A percentile compares a stretch with the other conserved stretches of the same genome.
These are phyloP conservation scores for Tetrahymena thermophila DNA, from an alignment of 73 alveolate genomes.

Conservation along the genomic window DNA sequence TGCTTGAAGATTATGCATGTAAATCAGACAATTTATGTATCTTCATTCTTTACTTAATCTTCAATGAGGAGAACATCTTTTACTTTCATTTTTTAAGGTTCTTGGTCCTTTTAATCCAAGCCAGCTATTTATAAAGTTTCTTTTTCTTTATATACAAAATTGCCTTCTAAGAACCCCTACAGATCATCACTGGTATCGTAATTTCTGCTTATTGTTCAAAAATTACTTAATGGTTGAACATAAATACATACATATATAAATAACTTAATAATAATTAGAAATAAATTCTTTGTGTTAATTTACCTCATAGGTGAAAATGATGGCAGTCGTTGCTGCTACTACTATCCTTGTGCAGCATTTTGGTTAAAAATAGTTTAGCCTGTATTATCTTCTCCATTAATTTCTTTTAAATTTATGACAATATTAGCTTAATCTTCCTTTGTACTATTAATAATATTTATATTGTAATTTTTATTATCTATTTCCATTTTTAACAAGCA, in stretches of 20 bases:
- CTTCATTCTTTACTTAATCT: not conserved
- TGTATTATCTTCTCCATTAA: not conserved
- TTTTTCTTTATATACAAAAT: not conserved
- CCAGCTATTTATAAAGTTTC: not conserved
- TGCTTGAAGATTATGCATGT: too few species aligned
- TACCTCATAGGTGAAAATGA: not conserved
- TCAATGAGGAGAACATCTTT: not conserved
- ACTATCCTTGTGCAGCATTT: not conserved
- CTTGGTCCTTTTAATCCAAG: not conserved
- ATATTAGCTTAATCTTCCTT: not conserved
- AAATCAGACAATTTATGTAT: not conserved
- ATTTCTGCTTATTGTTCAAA: not conserved
- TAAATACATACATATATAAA: too few species aligned
- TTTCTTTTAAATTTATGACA: not conserved
- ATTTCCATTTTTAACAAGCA: too few species aligned
- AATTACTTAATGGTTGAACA: too few species aligned
- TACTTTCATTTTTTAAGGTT: not conserved
- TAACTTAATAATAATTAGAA: too few species aligned
- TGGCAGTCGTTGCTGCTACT: not conserved
- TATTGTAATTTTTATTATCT: too few species aligned
- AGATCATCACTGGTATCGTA: not conserved
- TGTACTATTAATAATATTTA: not conserved
- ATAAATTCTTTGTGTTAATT: not conserved
- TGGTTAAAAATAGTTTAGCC: not conserved
- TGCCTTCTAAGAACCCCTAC: not conserved